phyloP scores from a whole-genome alignment of 495 filamentous ascomycete species.

The Trichocladium uniseriatum region DNA sequence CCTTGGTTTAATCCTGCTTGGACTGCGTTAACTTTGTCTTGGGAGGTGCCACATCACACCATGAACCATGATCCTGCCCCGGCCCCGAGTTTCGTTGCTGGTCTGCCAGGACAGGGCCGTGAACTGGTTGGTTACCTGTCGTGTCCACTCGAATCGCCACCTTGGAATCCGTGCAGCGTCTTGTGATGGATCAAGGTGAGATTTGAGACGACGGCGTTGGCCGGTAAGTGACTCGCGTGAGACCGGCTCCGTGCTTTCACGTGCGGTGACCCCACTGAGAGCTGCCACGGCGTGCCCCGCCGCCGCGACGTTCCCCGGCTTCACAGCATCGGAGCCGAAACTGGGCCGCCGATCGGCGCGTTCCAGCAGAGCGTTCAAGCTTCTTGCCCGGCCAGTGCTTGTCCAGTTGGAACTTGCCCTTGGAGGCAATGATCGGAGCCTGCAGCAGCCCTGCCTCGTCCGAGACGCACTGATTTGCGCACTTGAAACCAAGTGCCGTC shows the following conservation, averaged over 20 bases:
- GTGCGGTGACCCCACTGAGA: background rate
- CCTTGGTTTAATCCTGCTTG: background rate
- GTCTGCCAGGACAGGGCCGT: background rate
- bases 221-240: background rate
- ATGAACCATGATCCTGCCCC: background rate
- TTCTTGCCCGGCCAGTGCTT: conserved; percentile 4
- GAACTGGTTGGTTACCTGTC: background rate
- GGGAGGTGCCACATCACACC: background rate
- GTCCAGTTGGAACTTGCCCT: conserved; percentile 11
- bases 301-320: conserved; percentile 2
- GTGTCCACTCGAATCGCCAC: background rate
- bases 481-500: conserved; percentile 5
- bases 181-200: background rate
- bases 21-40: background rate
- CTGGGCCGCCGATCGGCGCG: background rate
- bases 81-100: no score
- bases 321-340: conserved; percentile 6
- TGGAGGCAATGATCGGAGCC: conserved; percentile 18
- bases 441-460: conserved; percentile 3
- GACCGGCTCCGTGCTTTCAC: conserved; percentile 3
- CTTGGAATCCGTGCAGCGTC: background rate
- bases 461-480: conserved; percentile 7
- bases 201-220: conserved; percentile 2
- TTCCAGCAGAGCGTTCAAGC: conserved; percentile 5
- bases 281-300: background rate